These are phyloP conservation scores for Eucalyptus pumila DNA, from an alignment of 345 rosid genomes.

Conservation along the genomic window DNA sequence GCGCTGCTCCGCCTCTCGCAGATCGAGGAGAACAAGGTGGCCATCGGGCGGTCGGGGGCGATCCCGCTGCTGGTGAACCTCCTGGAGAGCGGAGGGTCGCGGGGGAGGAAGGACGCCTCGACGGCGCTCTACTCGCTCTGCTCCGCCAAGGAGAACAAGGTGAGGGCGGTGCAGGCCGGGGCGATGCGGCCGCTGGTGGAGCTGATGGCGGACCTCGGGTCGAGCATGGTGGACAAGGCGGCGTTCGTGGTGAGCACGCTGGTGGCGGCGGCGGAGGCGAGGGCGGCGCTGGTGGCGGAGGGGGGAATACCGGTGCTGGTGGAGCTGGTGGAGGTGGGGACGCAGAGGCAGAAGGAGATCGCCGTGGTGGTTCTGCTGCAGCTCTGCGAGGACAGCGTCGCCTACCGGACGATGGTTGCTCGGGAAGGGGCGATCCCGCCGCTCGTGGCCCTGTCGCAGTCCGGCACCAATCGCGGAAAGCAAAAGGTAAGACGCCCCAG, in stretches of 20 bases:
- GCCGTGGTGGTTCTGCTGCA: slow-evolving; percentile 54
- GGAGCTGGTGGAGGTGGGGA: slow-evolving; percentile 80
- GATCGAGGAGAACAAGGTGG: slow-evolving; percentile 64
- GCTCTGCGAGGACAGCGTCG: slow-evolving; percentile 60
- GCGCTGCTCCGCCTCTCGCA: slow-evolving; percentile 87
- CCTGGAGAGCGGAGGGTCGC: slow-evolving; percentile 50
- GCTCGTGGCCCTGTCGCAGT: slow-evolving; percentile 69
- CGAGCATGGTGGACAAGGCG: slow-evolving; percentile 98
- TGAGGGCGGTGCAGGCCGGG: slow-evolving; percentile 66
- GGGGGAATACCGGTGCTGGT: slow-evolving; percentile 89
- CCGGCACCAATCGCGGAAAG: slow-evolving; percentile 83
- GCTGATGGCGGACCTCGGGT: slow-evolving; percentile 87
- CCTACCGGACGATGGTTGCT: slow-evolving; percentile 59
- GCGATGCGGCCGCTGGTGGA: slow-evolving; percentile 83
- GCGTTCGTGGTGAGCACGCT: slow-evolving; percentile 55
- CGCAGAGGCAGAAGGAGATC: slow-evolving; percentile 84
- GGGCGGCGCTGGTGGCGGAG: slow-evolving; percentile 63
- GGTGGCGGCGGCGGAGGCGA: slow-evolving; percentile 52
- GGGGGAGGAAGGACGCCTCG: slow-evolving; percentile 90
- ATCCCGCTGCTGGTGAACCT: slow-evolving; percentile 59
- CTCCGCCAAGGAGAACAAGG: slow-evolving; percentile 71
- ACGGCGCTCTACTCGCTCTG: slow-evolving; percentile 84
- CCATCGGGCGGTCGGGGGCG: slow-evolving; percentile 93
- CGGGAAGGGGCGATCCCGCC: slow-evolving; percentile 98
- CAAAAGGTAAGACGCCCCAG: slow-evolving; percentile 34